Base-by-base conservation (phyloP, 305 asterid genomes). In the Fraxinus latifolia region DNA sequence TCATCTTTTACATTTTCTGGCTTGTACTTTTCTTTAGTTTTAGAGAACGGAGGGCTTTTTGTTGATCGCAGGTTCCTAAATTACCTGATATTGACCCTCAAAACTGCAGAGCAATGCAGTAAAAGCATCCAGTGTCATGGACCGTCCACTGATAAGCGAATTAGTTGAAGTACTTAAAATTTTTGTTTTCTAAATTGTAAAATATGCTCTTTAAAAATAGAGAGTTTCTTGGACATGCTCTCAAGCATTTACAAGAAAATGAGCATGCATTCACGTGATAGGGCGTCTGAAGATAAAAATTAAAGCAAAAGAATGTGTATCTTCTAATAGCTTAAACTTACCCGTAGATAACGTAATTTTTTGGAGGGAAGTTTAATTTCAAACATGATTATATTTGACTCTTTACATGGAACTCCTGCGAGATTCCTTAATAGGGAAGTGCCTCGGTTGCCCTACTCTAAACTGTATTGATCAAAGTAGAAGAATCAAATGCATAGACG, bases 91-190 rank as follows among this genome's bases (percentile, higher is more conserved):
- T 94, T 12, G 98, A 96, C 77, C 92, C 91, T 23, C 83, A 83
- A 85, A 33, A 27, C 93, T 96, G 80, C 90, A 92, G 89, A 94
- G 89, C 89, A 93, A 91, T 79, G 98, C 99, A 36, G 93, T 86
- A 87, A 91, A 92, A 87, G 99, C 98, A 79, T 91, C 91, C 53
- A 87, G 81, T 78, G 94, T 93, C 36, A 96, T 96, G 98, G 97
- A 94, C 83, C 97, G 98, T 58, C 95, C 98, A 15, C 99, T 97
- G 11, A 88, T 96, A 60, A 94, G 99, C 85, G 98, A 96, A 85
- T 86, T 96, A 76, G 91, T 90, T 8, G 96, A 27, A 27, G 29
- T 27, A 27, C 29, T 27, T 27, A 27, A 27, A 27, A 27, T 27
- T 27, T 27, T 27, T 27, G 29, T 27, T 27, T 27, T 27, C 29